phyloP scores from a whole-genome alignment of 805 yeast species.

The Metschnikowia bowlesiae region DNA sequence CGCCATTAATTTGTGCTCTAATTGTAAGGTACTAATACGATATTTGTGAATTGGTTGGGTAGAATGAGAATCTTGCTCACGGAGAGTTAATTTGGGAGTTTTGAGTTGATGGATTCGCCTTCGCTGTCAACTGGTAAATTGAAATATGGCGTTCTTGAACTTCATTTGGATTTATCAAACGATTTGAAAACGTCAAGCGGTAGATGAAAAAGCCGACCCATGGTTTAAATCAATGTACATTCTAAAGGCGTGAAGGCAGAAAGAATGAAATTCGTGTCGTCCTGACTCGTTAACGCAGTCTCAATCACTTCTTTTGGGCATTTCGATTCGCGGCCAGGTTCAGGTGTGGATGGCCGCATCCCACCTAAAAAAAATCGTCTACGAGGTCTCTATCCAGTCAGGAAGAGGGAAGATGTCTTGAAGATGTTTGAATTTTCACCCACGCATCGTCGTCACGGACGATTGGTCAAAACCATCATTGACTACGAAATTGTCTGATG shows the following conservation, averaged over 20 bases:
- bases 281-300: background rate
- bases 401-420: background rate
- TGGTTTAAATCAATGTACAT: slow-evolving; percentile 55
- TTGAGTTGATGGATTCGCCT: slow-evolving; percentile 51
- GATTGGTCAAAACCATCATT: background rate
- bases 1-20: slow-evolving; percentile 42
- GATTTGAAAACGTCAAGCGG: slow-evolving; percentile 32
- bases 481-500: background rate
- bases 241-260: slow-evolving; percentile 61
- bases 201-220: slow-evolving; percentile 34
- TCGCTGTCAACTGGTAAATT: slow-evolving; percentile 59
- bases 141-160: slow-evolving; percentile 43
- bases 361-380: slow-evolving; percentile 32
- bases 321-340: slow-evolving; percentile 5
- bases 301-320: slow-evolving; percentile 3
- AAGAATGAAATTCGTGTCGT: slow-evolving; percentile 41
- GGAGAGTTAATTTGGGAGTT: slow-evolving; percentile 56
- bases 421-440: background rate
- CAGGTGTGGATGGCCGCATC: slow-evolving; percentile 7
- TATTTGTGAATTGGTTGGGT: slow-evolving; percentile 60
- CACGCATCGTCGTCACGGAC: background rate
- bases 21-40: slow-evolving; percentile 51
- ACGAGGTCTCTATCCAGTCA: slow-evolving; percentile 5
- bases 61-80: slow-evolving; percentile 55
- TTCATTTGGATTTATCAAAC: slow-evolving; percentile 34